A percentile compares a stretch with the other conserved stretches of the same genome.
Evolutionary conservation across 225 moss, liverwort and hornwort species (phyloP).

Genomic region (Antitrichia curtipendula): DNA sequence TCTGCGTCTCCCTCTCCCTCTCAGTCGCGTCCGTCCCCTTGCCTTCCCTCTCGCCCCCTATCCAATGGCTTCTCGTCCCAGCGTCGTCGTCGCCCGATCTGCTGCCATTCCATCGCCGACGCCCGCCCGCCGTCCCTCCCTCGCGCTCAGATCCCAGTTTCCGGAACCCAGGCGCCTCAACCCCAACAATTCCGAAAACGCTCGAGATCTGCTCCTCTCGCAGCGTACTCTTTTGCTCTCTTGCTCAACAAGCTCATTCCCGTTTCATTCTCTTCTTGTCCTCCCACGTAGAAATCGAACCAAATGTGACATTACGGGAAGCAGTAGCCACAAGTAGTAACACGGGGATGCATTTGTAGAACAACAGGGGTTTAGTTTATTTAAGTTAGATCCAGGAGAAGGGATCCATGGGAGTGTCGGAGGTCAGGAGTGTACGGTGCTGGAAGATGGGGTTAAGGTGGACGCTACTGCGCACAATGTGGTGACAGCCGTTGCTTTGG

Average conservation of each 20-base stretch:
- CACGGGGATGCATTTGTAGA: not conserved
- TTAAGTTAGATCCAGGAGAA: not conserved
- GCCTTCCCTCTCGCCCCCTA: not conserved
- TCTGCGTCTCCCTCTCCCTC: not conserved
- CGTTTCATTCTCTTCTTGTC: not conserved
- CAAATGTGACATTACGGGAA: not conserved
- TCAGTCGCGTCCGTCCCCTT: not conserved
- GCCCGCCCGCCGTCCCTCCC: not conserved
- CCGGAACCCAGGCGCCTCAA: not conserved
- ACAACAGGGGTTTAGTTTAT: not conserved
- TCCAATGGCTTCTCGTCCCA: not conserved
- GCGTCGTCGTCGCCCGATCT: constrained; percentile 6
- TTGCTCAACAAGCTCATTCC: not conserved
- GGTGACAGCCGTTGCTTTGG: not conserved
- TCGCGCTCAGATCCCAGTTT: constrained; percentile 7
- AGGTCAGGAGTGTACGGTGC: not conserved
- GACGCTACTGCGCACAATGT: not conserved
- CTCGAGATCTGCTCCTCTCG: not conserved
- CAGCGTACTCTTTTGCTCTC: not conserved
- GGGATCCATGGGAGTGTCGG: not conserved
- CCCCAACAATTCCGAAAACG: not conserved
- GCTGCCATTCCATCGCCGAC: constrained; percentile 14
- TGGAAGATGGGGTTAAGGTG: not conserved
- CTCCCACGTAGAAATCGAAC: not conserved
- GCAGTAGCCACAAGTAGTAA: not conserved